A percentile compares a stretch with the other conserved stretches of the same genome.
Conservation (phyloP, 768 basidiomycete genomes). For the Psilocybe subaeruginosa region DNA sequence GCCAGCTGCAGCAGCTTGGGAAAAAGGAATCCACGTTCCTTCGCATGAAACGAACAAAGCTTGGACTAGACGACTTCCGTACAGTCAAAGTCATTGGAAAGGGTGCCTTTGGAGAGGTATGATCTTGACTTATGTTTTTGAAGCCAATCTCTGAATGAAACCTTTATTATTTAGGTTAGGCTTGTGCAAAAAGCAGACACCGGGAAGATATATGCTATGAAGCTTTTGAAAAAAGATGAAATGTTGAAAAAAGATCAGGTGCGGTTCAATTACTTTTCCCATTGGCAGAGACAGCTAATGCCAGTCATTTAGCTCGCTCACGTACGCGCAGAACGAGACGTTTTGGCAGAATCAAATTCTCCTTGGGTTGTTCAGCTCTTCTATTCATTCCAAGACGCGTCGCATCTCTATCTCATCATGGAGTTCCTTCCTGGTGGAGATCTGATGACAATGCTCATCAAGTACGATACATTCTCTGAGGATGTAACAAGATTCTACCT, state of each 20-base stretch:
- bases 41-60: conserved; percentile 83
- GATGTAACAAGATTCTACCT: conserved; percentile 99
- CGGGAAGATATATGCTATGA: conserved; percentile 99
- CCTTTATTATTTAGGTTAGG: conserved; percentile 56
- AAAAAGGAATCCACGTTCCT: conserved; percentile 90
- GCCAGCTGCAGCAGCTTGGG: conserved; percentile 81
- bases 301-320: conserved; percentile 76
- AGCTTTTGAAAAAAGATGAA: conserved; percentile 94
- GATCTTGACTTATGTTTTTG: conserved; percentile 16
- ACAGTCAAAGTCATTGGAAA: conserved; percentile 99
- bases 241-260: conserved; percentile 99
- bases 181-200: conserved; percentile 97
- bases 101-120: conserved; percentile 96
- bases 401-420: conserved; percentile 96
- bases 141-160: neutral
- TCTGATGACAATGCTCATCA: conserved; percentile 99
- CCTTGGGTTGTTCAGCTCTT: conserved; percentile 96
- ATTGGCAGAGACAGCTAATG: neutral
- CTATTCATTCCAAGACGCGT: conserved; percentile 97
- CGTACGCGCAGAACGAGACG: conserved; percentile 96
- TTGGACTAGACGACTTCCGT: conserved; percentile 90
- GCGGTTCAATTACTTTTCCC: conserved; percentile 19
- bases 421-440: conserved; percentile 99
- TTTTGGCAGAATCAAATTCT: conserved; percentile 93
- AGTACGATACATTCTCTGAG: conserved; percentile 98